A percentile compares a stretch with the other conserved stretches of the same genome.
These are phyloP conservation scores for Cladosporium oxysporum DNA, from an alignment of 2,329 filamentous ascomycete genomes.

Conservation along the genomic window DNA sequence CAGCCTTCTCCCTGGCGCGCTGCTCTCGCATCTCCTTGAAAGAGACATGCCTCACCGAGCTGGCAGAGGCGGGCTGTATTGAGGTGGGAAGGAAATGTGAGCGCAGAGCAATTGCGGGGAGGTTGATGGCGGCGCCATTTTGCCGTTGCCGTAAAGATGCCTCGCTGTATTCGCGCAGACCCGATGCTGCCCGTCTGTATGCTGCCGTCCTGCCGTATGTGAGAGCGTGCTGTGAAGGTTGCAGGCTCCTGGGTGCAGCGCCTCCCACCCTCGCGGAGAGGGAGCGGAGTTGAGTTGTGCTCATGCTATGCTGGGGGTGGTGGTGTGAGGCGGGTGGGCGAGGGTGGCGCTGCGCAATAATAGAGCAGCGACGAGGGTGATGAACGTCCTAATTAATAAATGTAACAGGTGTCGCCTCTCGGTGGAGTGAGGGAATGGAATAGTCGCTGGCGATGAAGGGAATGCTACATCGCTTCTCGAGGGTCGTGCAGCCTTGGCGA, in stretches of 20 bases:
- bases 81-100: slow-evolving; percentile 47
- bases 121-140: slow-evolving; percentile 22
- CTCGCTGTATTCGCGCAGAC: slow-evolving; percentile 32
- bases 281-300: slow-evolving; percentile 43
- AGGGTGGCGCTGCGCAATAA: slow-evolving; percentile 1
- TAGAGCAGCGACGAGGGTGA: background rate
- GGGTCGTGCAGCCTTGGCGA: too few relatives aligned
- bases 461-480: too few relatives aligned
- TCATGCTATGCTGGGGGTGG: slow-evolving; percentile 43
- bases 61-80: slow-evolving; percentile 44
- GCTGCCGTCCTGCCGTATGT: slow-evolving; percentile 50
- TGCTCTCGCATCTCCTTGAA: slow-evolving; percentile 42
- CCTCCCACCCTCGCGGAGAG: slow-evolving; percentile 45
- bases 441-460: background rate
- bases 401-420: slow-evolving; percentile 6
- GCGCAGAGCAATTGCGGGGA: slow-evolving; percentile 39
- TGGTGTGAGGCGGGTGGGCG: background rate
- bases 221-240: slow-evolving; percentile 39
- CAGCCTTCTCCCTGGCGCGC: slow-evolving; percentile 40
- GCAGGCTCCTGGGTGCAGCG: slow-evolving; percentile 28
- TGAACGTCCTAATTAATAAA: slow-evolving; percentile 1
- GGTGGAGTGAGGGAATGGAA: slow-evolving; percentile 4
- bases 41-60: slow-evolving; percentile 47
- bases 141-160: slow-evolving; percentile 32
- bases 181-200: slow-evolving; percentile 48